These are phyloP conservation scores for Epithemia pelagica DNA, from an alignment of 108 stramenopile species.

Conservation along the genomic window DNA sequence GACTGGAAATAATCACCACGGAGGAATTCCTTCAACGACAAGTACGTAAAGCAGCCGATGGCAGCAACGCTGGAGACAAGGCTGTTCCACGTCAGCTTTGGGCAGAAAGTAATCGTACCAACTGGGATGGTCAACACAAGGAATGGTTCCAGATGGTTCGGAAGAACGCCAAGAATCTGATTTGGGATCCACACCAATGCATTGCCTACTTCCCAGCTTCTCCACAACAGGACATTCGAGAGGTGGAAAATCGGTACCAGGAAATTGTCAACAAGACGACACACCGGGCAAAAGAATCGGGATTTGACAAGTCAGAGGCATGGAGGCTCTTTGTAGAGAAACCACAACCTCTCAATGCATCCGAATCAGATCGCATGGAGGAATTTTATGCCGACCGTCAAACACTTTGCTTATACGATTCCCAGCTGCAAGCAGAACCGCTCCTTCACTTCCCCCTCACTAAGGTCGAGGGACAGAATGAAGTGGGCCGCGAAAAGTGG, in stretches of 20 bases:
- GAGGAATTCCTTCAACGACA: conserved; percentile 67
- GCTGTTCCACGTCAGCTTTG: neutral
- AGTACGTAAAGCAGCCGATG: conserved; percentile 31
- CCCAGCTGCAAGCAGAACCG: conserved; percentile 37
- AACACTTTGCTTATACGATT: conserved; percentile 46
- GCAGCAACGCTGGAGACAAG: conserved; percentile 18
- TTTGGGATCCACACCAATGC: conserved; percentile 64
- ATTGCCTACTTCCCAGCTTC: conserved; percentile 71
- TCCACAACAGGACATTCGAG: too few species aligned
- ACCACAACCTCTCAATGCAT: conserved; percentile 62
- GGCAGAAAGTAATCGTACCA: conserved; percentile 41
- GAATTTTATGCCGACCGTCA: conserved; percentile 41
- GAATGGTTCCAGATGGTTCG: neutral
- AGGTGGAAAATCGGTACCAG: conserved; percentile 24
- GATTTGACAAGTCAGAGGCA: neutral
- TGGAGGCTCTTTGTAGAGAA: conserved; percentile 12
- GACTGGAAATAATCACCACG: conserved; percentile 63
- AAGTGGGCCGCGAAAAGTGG: conserved; percentile 37
- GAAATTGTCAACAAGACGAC: conserved; percentile 5
- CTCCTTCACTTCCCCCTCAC: conserved; percentile 31
- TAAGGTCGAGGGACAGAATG: neutral
- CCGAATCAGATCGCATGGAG: conserved; percentile 36
- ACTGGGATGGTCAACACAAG: conserved; percentile 45
- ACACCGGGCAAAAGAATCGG: neutral
- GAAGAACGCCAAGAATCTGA: conserved; percentile 7